phyloP scores from a whole-genome alignment of 805 yeast species.

The Ogataea thermomethanolica region DNA sequence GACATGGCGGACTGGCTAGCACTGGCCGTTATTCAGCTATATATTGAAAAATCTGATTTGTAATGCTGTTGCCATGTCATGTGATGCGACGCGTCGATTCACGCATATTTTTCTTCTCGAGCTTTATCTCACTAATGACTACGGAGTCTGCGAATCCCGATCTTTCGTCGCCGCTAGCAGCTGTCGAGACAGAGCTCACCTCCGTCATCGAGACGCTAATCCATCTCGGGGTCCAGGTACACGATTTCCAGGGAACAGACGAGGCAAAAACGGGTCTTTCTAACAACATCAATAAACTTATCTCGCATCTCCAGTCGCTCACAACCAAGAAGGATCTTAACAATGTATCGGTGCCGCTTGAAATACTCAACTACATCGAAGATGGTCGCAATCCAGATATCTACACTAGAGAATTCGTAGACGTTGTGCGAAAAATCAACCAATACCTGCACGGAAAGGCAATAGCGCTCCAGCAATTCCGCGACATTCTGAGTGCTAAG shows the following conservation, averaged over 20 bases:
- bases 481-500: constrained; percentile 65
- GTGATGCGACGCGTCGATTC: constrained; percentile 11
- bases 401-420: constrained; percentile 94
- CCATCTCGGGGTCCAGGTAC: constrained; percentile 87
- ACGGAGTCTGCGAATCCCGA: constrained; percentile 28
- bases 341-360: constrained; percentile 62
- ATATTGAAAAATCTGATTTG: not conserved
- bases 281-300: constrained; percentile 40
- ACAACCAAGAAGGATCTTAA: constrained; percentile 32
- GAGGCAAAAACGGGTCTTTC: constrained; percentile 64
- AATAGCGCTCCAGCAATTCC: constrained; percentile 51
- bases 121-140: constrained; percentile 23
- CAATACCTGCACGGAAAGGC: constrained; percentile 85
- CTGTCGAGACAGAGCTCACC: constrained; percentile 40
- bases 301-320: constrained; percentile 37
- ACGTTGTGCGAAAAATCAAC: constrained; percentile 84
- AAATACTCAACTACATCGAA: constrained; percentile 87
- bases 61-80: constrained; percentile 7
- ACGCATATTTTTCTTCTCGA: not conserved
- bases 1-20: constrained; percentile 1
- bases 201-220: constrained; percentile 73
- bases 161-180: constrained; percentile 23
- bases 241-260: constrained; percentile 87
- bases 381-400: constrained; percentile 97
- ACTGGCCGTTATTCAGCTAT: not conserved